A percentile compares a stretch with the other conserved stretches of the same genome.
phyloP scores from a whole-genome alignment of 768 basidiomycete genomes.

The Mycena pura region DNA sequence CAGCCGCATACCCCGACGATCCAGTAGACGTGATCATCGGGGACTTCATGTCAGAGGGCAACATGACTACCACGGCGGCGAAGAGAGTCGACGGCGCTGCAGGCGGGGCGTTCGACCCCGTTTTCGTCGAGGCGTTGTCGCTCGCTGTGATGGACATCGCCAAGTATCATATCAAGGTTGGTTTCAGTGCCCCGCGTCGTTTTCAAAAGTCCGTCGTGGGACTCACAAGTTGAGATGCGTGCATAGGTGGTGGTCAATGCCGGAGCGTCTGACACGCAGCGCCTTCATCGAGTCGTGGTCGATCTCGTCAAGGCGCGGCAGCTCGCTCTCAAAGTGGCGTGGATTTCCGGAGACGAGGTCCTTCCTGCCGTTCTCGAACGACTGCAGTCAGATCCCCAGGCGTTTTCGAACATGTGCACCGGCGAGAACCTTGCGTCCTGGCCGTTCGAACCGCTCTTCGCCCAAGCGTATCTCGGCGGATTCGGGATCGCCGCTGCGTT shows the following conservation, averaged over 20 bases:
- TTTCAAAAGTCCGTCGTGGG: background rate
- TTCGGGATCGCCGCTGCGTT: conserved; percentile 24
- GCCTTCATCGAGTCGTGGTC: conserved; percentile 8
- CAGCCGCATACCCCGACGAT: conserved; percentile 13
- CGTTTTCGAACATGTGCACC: conserved; percentile 17
- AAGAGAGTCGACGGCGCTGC: conserved; percentile 1
- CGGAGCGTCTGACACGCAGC: conserved; percentile 21
- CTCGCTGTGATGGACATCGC: conserved; percentile 17
- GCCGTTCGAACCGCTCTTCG: conserved; percentile 24
- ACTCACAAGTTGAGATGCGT: background rate
- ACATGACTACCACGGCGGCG: conserved; percentile 20
- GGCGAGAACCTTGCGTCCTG: conserved; percentile 17
- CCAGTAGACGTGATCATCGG: conserved; percentile 27
- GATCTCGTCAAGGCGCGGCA: conserved; percentile 13
- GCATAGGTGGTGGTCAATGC: conserved; percentile 24
- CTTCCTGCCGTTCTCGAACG: conserved; percentile 16
- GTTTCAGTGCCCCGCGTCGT: background rate
- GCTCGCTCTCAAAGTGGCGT: conserved; percentile 17
- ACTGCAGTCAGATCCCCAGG: background rate
- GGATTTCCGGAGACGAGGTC: conserved; percentile 27
- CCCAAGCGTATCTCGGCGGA: conserved; percentile 25
- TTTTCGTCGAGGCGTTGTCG: conserved; percentile 16
- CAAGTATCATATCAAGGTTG: conserved; percentile 23
- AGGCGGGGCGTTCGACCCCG: conserved; percentile 12
- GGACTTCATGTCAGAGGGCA: conserved; percentile 26